Base-by-base conservation (phyloP, 805 yeast genomes). In the Metschnikowia gruessii region DNA sequence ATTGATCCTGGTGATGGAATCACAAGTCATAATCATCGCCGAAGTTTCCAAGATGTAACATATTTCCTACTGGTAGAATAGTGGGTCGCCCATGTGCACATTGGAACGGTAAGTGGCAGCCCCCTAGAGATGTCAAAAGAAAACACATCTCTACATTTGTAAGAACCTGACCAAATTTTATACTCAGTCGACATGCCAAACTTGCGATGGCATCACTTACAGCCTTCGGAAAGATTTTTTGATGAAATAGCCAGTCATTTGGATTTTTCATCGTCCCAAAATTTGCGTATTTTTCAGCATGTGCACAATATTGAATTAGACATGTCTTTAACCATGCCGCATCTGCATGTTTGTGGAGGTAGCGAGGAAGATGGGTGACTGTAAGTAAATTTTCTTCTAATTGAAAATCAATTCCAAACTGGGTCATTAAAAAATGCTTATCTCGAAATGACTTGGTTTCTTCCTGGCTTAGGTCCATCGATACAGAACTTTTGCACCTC, bases 61-160 rank as follows among this genome's bases (percentile, higher is more conserved):
- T 39, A 13, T 30, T 43, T 33, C 29, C 64, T 3, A 80, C 49
- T 0, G 91, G 90, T 1, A 80, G 75, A 11, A 84, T 60, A 0
- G 89, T 77, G 0, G 95, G 95, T 46, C 96, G 64, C 0, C 95
- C 95, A 61, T 88, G 96, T 0, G 96, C 96, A 69, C 96, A 89
- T 45, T 77, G 81, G 53, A 86, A 84, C 0, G 96, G 95, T 16
- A 72, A 62, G 12, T 64, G 55, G 56, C 95, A 87, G 3, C 43
- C 18, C 0, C 69, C 52, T 24, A 88, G 66, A 1, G 63, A 50
- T 1, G 40, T 29, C 0, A 87, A 54, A 18, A 87, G 55, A 0
- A 59, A 36, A 5, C 53, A 49, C 63, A 87, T 82, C 42, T 82
- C 77, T 0, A 43, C 48, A 2, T 35, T 46, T 0, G 70, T 55